phyloP scores from a whole-genome alignment of 2,329 filamentous ascomycete genomes.

The Ophiostoma sp. region DNA sequence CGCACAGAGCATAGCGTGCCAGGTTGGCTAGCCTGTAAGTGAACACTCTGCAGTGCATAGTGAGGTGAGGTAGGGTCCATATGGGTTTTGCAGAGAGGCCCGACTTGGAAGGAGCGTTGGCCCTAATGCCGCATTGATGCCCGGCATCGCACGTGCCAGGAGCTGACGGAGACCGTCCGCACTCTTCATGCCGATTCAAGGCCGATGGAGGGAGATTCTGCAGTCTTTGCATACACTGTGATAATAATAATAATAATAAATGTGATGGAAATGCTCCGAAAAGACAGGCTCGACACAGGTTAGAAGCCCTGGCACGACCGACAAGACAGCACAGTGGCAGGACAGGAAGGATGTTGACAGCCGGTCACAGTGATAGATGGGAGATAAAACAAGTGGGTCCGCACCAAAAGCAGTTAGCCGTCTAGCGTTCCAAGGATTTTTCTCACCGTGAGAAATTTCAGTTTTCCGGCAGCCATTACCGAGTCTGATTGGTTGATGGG shows the following conservation, averaged over 20 bases:
- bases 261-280: not conserved
- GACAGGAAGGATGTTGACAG: not conserved
- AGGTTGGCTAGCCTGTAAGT: too few species aligned
- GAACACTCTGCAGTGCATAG: not conserved
- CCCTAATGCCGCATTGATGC: not conserved
- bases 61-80: not conserved
- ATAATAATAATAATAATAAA: not conserved
- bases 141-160: conserved; percentile 2
- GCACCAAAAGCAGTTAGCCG: not conserved
- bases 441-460: not conserved
- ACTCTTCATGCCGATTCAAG: not conserved
- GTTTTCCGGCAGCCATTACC: not conserved
- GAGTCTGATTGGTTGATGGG: not conserved
- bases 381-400: not conserved
- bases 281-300: not conserved
- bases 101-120: not conserved
- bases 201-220: not conserved
- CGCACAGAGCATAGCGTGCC: not conserved
- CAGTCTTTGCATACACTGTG: not conserved
- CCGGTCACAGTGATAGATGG: conserved; percentile 2
- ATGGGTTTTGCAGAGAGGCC: not conserved
- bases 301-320: not conserved
- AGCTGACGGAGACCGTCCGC: not conserved
- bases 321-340: not conserved
- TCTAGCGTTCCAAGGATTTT: not conserved